Base-by-base conservation (phyloP, 2,329 filamentous ascomycete species). In the Scytalidium sp. region DNA sequence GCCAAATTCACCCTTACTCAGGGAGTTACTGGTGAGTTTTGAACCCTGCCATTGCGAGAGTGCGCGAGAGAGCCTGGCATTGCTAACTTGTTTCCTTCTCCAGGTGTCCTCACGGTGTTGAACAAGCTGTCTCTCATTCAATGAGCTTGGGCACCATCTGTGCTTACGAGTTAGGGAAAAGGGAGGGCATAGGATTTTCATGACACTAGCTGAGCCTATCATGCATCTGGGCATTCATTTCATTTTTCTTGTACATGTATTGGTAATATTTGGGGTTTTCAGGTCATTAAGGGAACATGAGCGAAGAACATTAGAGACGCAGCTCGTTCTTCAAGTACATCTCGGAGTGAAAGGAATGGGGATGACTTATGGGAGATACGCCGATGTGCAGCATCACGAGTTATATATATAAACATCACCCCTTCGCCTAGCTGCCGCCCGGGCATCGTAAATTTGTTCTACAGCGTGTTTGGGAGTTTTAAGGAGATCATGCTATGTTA, bases 1-100 rank as follows among this genome's bases (percentile, higher is more conserved):
- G 93, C 93, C 7, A 84, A 82, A 43, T 84, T 87, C 2, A 96
- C 93, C 1, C 68, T 96, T 62, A 93, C 90, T 1, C 93, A 96
- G 67, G 93, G 93, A 57, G 90, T 96, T 41, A 96, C 89, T 67
- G 92, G 92, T 89, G 75, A 70, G 83, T 76, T n/a, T 10, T 44
- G 15, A 4, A 46, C 7, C 13, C 27, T 44, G 32, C 5, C 23
- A n/a, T 15, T 19, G 15, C 29, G 22, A 19, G n/a, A 22, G 5
- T 41, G 29, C 21, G 21, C 48, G 32, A 32, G 43, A 45, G 15
- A 13, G 9, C 8, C 15, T 41, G 20, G n/a, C 29, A 11, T 27
- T 20, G 17, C 10, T 20, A 29, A n/a, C 15, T 17, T 46, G 21
- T 29, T 29, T 8, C 8, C 42, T 10, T 45, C 13, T 3, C 5